Conservation (phyloP, 129 eudicot genomes). For the Apium graveolens region DNA sequence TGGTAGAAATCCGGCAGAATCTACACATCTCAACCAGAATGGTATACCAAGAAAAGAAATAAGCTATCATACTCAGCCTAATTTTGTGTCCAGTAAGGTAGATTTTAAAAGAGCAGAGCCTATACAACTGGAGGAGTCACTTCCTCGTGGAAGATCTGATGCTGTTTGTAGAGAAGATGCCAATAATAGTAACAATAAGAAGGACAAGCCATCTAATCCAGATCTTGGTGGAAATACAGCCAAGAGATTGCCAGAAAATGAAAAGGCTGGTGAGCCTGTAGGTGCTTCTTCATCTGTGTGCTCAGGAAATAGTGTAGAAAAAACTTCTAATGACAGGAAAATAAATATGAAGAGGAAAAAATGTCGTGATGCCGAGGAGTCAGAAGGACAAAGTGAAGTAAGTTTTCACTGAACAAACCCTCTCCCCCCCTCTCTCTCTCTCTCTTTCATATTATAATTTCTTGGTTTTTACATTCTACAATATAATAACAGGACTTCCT, state of each 20-base stretch:
- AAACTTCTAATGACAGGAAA: conserved; percentile 59
- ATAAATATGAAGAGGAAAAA: conserved; percentile 51
- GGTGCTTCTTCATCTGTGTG: conserved; percentile 78
- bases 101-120: conserved; percentile 26
- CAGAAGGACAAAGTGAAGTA: conserved; percentile 77
- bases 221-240: conserved; percentile 25
- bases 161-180: conserved; percentile 21
- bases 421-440: not conserved
- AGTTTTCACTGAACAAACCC: conserved; percentile 14
- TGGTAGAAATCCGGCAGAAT: conserved; percentile 21
- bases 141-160: conserved; percentile 31
- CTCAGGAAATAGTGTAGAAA: conserved; percentile 79
- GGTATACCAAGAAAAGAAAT: conserved; percentile 27
- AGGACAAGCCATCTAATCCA: conserved; percentile 21
- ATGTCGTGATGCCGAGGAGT: conserved; percentile 56
- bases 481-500: conserved; percentile 7
- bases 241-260: conserved; percentile 32
- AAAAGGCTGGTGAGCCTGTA: conserved; percentile 44
- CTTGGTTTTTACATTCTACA: not conserved
- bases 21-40: conserved; percentile 14
- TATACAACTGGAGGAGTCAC: conserved; percentile 38
- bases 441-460: not conserved
- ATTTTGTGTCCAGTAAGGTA: conserved; percentile 18
- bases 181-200: conserved; percentile 8
- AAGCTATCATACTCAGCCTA: conserved; percentile 27